Evolutionary conservation across 495 filamentous ascomycete genomes (phyloP).

Genomic region (Endocarpon pusillum): DNA sequence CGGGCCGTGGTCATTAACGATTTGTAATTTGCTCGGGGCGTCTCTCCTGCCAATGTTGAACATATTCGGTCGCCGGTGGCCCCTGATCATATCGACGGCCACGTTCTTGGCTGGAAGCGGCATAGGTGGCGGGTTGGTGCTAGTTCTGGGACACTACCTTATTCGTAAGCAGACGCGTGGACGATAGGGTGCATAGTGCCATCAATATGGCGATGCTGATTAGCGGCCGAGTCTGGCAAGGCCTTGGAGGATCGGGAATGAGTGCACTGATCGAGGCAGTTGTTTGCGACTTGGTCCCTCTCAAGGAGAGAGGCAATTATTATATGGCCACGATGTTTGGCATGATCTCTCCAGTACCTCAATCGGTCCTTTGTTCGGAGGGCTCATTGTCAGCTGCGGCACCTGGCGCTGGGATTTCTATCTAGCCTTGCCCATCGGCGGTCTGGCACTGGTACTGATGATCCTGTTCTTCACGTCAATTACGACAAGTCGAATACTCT

Average conservation of each 20-base stretch:
- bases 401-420: neutral
- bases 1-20: too few relatives aligned
- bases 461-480: too few relatives aligned
- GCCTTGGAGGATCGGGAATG: slow-evolving; percentile 6
- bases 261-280: slow-evolving; percentile 10
- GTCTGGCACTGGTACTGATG: too few relatives aligned
- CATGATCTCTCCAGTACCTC: slow-evolving; percentile 1
- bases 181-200: too few relatives aligned
- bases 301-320: slow-evolving; percentile 11
- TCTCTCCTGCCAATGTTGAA: slow-evolving; percentile 28
- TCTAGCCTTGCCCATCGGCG: too few relatives aligned
- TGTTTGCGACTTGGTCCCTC: slow-evolving; percentile 12
- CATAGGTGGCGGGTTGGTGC: slow-evolving; percentile 21
- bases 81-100: slow-evolving; percentile 21
- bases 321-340: slow-evolving; percentile 5
- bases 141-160: too few relatives aligned
- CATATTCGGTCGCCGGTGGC: slow-evolving; percentile 32
- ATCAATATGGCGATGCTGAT: slow-evolving; percentile 13
- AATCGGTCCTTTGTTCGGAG: slow-evolving; percentile 12
- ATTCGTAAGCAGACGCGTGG: too few relatives aligned
- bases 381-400: slow-evolving; percentile 2
- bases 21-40: too few relatives aligned
- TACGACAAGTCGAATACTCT: too few relatives aligned
- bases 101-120: slow-evolving; percentile 29
- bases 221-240: slow-evolving; percentile 6